Base-by-base conservation (phyloP, 768 basidiomycete species). In the Termitomyces bulborhizus region DNA sequence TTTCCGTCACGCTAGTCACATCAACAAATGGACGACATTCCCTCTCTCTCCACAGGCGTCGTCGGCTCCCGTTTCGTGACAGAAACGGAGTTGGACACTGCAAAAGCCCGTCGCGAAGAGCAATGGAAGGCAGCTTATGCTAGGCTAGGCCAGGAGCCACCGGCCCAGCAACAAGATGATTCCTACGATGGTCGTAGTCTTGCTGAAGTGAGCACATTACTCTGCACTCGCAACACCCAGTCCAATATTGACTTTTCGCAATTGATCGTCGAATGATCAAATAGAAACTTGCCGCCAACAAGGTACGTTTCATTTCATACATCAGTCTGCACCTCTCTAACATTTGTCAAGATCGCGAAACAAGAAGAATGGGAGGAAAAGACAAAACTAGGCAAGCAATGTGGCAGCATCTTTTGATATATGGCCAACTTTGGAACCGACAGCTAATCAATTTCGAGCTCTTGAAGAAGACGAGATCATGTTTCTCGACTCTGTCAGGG, bases 341-440 rank as follows among this genome's bases (percentile, higher is more conserved):
- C 45, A 16, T 40, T 48, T 66, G 58, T 60, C 52, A 52, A 91
- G 89, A 83, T 85, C 64, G 90, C 89, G 60, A 92, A 93, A 69
- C 90, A 93, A 71, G 91, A 93, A 68, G 89, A 93, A 82, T 93
- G 90, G 88, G 91, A 93, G 66, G 88, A 91, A 68, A 88, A 88
- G 67, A 90, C 83, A 57, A 92, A 91, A 68, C 80, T 93, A 71
- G 77, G 77, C 74, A 53, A 52, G 55, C 36, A 29, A 46, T 18
- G 29, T 21, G 37, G 31, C 15, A 12, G 9, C 44, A 31, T 45
- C 26, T 39, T 45, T 40, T 34, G 31, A 44, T 24, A 31, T 34
- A 45, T 37, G 41, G 40, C 58, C 62, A 44, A 60, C 57, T 12
- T 40, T 12, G 51, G 41, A 48, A 46, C 36, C 36, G 12, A 53